Percentiles rank a stretch among this genome's conserved stretches.
Evolutionary conservation across 2,329 filamentous ascomycete genomes (phyloP).

Genomic region (Atkinsonella texensis): DNA sequence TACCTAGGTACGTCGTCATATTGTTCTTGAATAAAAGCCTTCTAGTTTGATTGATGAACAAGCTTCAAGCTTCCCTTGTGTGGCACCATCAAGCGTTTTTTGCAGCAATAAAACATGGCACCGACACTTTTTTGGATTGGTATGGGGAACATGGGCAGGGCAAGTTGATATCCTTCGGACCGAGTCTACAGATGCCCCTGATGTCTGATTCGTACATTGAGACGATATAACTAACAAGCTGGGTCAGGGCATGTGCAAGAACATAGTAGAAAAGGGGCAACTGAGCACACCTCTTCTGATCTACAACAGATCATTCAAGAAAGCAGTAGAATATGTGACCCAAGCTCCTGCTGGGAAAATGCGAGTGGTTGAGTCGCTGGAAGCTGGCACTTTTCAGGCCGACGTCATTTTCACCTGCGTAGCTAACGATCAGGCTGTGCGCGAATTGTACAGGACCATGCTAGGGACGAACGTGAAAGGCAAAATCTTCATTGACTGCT

Average conservation of each 20-base stretch:
- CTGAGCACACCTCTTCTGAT: constrained; percentile 62
- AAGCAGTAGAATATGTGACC: constrained; percentile 50
- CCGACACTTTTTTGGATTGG: constrained; percentile 65
- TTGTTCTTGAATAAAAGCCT: too few species aligned
- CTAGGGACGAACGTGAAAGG: constrained; percentile 43
- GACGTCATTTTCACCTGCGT: constrained; percentile 78
- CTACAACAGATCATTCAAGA: constrained; percentile 65
- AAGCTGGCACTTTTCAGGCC: constrained; percentile 52
- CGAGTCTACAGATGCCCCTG: not conserved
- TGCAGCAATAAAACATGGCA: constrained; percentile 28
- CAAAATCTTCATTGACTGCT: constrained; percentile 80
- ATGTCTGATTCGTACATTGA: too few species aligned
- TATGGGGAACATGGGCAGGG: constrained; percentile 78
- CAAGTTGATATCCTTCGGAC: constrained; percentile 24
- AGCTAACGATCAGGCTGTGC: constrained; percentile 63
- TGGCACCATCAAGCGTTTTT: too few species aligned
- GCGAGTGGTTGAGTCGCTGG: constrained; percentile 49
- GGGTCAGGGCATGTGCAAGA: constrained; percentile 66
- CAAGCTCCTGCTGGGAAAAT: constrained; percentile 50
- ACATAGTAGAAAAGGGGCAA: constrained; percentile 65
- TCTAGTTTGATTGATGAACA: too few species aligned
- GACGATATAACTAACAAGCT: not conserved
- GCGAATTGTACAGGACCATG: constrained; percentile 45
- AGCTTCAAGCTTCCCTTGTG: too few species aligned
- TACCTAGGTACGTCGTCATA: too few species aligned